Evolutionary conservation across 164 flowering plant genomes (phyloP).

Genomic region (Amborella trichopoda): DNA sequence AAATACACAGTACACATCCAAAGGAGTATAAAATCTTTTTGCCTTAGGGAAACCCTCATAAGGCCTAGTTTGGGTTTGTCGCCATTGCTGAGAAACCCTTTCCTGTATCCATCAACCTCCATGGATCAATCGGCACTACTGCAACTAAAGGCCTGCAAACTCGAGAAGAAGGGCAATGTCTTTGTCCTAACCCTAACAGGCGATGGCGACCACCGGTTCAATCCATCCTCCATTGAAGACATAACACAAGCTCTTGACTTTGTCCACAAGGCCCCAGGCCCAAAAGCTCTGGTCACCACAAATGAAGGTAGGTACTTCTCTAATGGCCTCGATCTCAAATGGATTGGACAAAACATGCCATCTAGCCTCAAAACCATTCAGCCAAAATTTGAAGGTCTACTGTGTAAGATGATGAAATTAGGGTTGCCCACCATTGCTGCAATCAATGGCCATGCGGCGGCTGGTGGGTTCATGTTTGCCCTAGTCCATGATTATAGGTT

Average conservation of each 20-base stretch:
- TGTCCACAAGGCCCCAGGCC: conserved; percentile 2
- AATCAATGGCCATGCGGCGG: conserved; percentile 7
- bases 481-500: conserved; percentile 10
- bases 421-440: conserved; percentile 8
- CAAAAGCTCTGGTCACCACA: conserved; percentile 12
- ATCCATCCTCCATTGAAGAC: conserved; percentile 6
- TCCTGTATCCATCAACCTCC: too few species aligned
- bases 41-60: too few species aligned
- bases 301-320: conserved; percentile 13
- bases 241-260: conserved; percentile 1
- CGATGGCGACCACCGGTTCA: conserved; percentile 7
- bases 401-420: conserved; percentile 7
- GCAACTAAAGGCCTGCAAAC: conserved; percentile 5
- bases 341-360: conserved; percentile 3
- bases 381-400: conserved; percentile 6
- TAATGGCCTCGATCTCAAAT: conserved; percentile 10
- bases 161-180: conserved; percentile 4
- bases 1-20: too few species aligned
- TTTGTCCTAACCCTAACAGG: conserved; percentile 7
- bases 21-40: too few species aligned
- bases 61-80: too few species aligned
- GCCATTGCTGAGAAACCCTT: too few species aligned
- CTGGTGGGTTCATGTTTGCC: conserved; percentile 4
- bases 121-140: too few species aligned
- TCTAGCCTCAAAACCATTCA: not conserved